Evolutionary conservation across 2,329 filamentous ascomycete species (phyloP), one percentile per base, ranked within the genome.

Genomic region (Fusarium oxysporum): DNA sequence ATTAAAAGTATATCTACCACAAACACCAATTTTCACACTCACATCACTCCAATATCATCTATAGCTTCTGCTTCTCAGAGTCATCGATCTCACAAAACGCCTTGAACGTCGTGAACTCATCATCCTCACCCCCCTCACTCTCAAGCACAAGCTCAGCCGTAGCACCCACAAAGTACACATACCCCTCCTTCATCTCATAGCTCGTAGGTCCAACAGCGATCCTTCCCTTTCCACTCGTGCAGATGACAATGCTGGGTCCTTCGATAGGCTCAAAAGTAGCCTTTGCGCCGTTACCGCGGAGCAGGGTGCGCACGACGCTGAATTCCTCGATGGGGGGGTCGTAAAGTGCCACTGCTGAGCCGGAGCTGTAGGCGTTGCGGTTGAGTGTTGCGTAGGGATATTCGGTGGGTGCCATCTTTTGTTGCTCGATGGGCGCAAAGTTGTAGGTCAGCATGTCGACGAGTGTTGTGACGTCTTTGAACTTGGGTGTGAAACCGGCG

Each of bases 271-370:
- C 95, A 77, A 99, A 97, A 0, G 93, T 97, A 0, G 91, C 94
- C 83, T 97, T 97, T 35, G 93, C 90, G 5, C 91, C 92, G 1
- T 86, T 85, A 23, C 86, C 87, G 74, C 92, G 92, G 40, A 99
- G 85, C 16, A 92, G 89, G 0, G 93, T 92, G 78, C 94, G 92
- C 51, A 98, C 90, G 21, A 99, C 96, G 74, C 91, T 92, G 82
- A 99, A 99, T 81, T 99, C 96, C 58, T 97, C 94, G 72, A 99
- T 99, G 0, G 96, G 96, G 0, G 96, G 96, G 79, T 99, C 93
- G 82, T 99, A 99, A 21, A 98, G 88, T 14, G 89, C 85, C 7
- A 90, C 89, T 11, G 90, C 86, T 5, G 93, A 96, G 55, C 87
- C 90, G 10, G 92, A 94, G 70, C 90, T 93, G 84, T 97, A 98